Base-by-base conservation (phyloP, 768 basidiomycete genomes). In the Hygrophoropsis aurantiaca region DNA sequence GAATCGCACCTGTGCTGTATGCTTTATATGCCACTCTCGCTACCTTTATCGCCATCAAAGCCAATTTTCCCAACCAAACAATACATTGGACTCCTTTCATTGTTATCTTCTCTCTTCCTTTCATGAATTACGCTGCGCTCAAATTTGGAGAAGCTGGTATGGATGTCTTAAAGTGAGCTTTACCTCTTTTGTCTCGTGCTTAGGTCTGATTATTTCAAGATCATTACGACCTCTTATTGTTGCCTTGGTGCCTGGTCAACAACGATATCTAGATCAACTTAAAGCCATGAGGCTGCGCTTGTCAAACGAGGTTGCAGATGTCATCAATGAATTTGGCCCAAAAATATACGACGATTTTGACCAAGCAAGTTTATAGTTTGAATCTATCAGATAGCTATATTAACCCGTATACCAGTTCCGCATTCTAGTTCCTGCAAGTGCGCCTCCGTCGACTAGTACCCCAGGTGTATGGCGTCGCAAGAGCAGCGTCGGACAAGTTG, bases 141-240 rank as follows among this genome's bases (percentile, higher is more conserved):
- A 95, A 97, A 66, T 98, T 98, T 58, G 95, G 95, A 35, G 95
- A 98, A 65, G 95, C 94, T 26, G 95, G 94, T 19, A 86, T 97
- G 82, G 95, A 98, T 58, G 93, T 98, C 21, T 75, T 94, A 44
- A 97, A 97, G 94, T 94, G 57, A 55, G 87, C 69, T n/a, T 40
- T 40, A 5, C 25, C n/a, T 16, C 9, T 42, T 42, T 36, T 40
- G 15, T 26, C 16, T 42, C 23, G 23, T 27, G 13, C 25, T 39
- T 24, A 41, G 42, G 43, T 47, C 45, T 57, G 10, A 45, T 51
- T 49, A 20, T 10, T 44, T n/a, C 50, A 47, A 97, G 93, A 65
- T 97, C 94, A 15, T 74, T 98, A 25, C 82, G 90, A 26, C 95
- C 95, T 9, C 76, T 98, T 35, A 74, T 97, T 57, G 77, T 97